Percentiles rank a stretch among this genome's conserved stretches.
phyloP scores from a whole-genome alignment of 2,329 filamentous ascomycete species.

The Alternaria angustiovoidea region DNA sequence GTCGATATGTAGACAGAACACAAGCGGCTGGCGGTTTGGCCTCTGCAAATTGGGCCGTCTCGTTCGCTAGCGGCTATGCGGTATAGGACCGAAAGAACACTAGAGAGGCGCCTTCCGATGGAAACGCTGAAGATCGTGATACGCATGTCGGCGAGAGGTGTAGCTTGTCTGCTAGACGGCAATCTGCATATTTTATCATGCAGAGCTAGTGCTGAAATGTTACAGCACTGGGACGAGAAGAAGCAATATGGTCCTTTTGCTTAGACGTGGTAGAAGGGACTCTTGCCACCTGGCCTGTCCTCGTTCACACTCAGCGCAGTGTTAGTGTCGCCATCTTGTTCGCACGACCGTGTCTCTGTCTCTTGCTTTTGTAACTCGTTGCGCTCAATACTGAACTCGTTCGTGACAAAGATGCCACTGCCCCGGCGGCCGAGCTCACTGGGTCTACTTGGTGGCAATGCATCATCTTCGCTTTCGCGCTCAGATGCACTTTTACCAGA shows the following conservation, averaged over 20 bases:
- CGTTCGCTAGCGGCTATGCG: background rate
- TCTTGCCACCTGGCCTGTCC: slow-evolving; percentile 22
- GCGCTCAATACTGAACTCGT: slow-evolving; percentile 29
- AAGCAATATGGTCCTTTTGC: background rate
- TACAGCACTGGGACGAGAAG: background rate
- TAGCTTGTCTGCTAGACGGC: background rate
- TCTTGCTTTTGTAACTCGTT: slow-evolving; percentile 15
- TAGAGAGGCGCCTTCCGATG: background rate
- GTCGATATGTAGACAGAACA: background rate
- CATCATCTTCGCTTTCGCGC: slow-evolving; percentile 28
- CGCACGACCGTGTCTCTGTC: slow-evolving; percentile 12
- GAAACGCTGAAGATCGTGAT: background rate
- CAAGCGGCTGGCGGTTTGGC: background rate
- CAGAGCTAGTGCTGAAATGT: background rate
- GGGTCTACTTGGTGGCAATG: background rate
- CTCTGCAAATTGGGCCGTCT: background rate
- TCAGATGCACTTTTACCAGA: slow-evolving; percentile 18
- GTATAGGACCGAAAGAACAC: background rate
- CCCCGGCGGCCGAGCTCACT: slow-evolving; percentile 13
- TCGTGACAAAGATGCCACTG: slow-evolving; percentile 30
- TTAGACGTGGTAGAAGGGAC: slow-evolving; percentile 25
- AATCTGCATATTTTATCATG: background rate
- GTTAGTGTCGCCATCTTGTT: slow-evolving; percentile 14
- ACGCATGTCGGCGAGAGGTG: background rate
- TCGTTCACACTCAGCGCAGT: slow-evolving; percentile 20